These are phyloP conservation scores for Plantago lanceolata DNA, from an alignment of 305 asterid species.

Conservation along the genomic window DNA sequence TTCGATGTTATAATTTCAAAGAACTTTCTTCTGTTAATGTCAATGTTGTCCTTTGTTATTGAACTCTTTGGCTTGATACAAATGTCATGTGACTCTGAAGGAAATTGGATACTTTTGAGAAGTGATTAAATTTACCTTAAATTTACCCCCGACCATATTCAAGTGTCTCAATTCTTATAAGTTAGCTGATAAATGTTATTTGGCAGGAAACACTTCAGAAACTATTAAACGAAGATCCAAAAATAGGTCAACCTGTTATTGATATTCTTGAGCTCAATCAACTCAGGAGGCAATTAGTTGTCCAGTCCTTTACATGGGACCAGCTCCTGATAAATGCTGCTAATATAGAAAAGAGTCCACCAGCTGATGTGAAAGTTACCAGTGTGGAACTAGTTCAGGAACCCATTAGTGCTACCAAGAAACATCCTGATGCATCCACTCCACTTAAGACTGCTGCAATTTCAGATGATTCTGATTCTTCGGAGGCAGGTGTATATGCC, in stretches of 20 bases:
- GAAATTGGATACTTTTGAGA: neutral
- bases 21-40: constrained; percentile 6
- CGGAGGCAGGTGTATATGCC: constrained; percentile 32
- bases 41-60: constrained; percentile 3
- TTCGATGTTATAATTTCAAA: neutral
- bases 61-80: neutral
- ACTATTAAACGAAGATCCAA: constrained; percentile 50
- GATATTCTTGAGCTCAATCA: constrained; percentile 85
- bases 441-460: constrained; percentile 31
- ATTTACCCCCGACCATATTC: constrained; percentile 6
- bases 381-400: constrained; percentile 39
- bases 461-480: constrained; percentile 29
- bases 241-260: constrained; percentile 53
- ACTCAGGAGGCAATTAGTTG: constrained; percentile 63
- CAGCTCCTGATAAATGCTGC: constrained; percentile 65
- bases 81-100: neutral
- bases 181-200: constrained; percentile 25
- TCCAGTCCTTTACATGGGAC: constrained; percentile 94
- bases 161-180: constrained; percentile 3
- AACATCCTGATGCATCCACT: constrained; percentile 29
- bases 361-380: constrained; percentile 30
- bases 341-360: constrained; percentile 38
- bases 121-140: neutral
- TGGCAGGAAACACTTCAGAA: constrained; percentile 65
- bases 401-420: constrained; percentile 32